A percentile compares a stretch with the other conserved stretches of the same genome.
Evolutionary conservation across 805 yeast genomes (phyloP).

Genomic region (Ogataea dorogensis): DNA sequence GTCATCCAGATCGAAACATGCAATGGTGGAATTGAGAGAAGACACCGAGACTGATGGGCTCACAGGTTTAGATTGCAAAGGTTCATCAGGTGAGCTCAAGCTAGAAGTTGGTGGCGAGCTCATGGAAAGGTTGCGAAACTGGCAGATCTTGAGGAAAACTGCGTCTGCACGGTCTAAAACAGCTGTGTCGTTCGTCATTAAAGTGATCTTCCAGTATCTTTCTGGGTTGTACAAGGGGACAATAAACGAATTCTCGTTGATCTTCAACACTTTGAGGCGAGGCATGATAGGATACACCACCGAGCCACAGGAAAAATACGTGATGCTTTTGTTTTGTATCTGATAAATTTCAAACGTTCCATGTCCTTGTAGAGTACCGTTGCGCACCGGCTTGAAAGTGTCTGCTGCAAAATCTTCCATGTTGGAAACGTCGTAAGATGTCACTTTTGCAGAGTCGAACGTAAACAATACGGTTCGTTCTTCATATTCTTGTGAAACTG

Average conservation of each 20-base stretch:
- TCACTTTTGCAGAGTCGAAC: conserved; percentile 15
- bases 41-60: conserved; percentile 23
- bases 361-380: conserved; percentile 54
- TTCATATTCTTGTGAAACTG: conserved; percentile 2
- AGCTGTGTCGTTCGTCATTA: conserved; percentile 36
- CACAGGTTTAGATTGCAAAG: conserved; percentile 1
- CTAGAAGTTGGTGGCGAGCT: background rate
- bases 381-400: conserved; percentile 5
- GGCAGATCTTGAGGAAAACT: conserved; percentile 20
- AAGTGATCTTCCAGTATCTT: conserved; percentile 63
- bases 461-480: conserved; percentile 15
- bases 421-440: conserved; percentile 16
- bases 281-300: conserved; percentile 76
- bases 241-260: conserved; percentile 47
- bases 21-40: conserved; percentile 36
- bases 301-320: conserved; percentile 64
- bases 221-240: conserved; percentile 72
- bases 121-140: conserved; percentile 20
- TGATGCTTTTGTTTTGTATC: conserved; percentile 50
- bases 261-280: conserved; percentile 54
- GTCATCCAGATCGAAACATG: conserved; percentile 34
- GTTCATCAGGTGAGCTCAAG: conserved; percentile 1
- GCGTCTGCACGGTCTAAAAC: conserved; percentile 10
- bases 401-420: conserved; percentile 3
- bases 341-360: conserved; percentile 62